phyloP scores from a whole-genome alignment of 2,329 filamentous ascomycete genomes.

The Apiospora koreana region DNA sequence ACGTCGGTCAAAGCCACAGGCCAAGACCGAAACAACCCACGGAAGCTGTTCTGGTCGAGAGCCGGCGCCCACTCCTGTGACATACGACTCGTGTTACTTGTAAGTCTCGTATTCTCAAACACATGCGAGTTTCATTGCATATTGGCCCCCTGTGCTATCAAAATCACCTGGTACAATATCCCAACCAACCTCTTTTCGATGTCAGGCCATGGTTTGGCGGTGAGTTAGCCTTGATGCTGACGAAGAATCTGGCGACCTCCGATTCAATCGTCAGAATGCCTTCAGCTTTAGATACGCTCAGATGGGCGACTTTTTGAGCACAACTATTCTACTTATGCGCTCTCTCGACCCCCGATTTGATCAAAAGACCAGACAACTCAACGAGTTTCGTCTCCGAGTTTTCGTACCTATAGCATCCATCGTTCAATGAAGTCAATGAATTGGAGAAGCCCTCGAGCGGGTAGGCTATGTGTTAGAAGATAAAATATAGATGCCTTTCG shows the following conservation, averaged over 20 bases:
- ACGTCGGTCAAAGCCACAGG: background rate
- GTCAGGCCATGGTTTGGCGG: background rate
- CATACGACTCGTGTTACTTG: background rate
- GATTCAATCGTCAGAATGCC: background rate
- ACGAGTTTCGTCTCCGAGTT: background rate
- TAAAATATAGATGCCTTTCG: background rate
- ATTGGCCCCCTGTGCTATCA: background rate
- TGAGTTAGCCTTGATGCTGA: background rate
- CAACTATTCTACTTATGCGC: background rate
- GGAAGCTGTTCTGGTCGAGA: background rate
- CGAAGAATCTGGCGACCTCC: background rate
- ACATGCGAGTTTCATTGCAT: background rate
- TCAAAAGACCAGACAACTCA: background rate
- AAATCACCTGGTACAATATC: background rate
- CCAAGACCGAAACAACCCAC: background rate
- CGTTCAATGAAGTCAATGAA: background rate
- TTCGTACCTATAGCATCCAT: background rate
- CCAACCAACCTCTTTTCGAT: background rate
- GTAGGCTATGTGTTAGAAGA: background rate
- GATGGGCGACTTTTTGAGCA: background rate
- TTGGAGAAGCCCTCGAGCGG: background rate
- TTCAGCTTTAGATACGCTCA: background rate
- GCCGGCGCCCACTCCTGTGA: background rate
- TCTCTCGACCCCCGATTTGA: no score
- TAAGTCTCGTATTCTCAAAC: background rate